Evolutionary conservation across 768 basidiomycete genomes (phyloP).

Genomic region (Ramaria rubella): DNA sequence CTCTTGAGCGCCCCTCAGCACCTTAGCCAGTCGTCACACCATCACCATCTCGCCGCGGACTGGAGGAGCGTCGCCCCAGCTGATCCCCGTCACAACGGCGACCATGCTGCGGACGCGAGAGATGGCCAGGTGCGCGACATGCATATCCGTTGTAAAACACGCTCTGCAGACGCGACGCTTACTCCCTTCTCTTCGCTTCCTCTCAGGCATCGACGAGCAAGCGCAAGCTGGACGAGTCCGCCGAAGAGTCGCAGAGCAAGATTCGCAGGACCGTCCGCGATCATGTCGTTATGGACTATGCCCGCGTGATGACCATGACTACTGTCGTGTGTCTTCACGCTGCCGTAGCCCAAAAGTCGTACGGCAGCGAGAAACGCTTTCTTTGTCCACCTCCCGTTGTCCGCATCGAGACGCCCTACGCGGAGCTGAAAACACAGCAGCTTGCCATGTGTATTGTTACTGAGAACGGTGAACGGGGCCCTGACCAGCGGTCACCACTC

Average conservation of each 20-base stretch:
- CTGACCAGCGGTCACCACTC: slow-evolving; percentile 76
- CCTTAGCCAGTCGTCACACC: too few species aligned
- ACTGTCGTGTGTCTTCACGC: slow-evolving; percentile 88
- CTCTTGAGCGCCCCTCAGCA: slow-evolving; percentile 32
- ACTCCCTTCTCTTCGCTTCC: not conserved
- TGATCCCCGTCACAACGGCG: slow-evolving; percentile 2
- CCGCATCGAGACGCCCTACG: slow-evolving; percentile 82
- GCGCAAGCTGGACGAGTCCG: slow-evolving; percentile 65
- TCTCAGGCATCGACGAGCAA: slow-evolving; percentile 45
- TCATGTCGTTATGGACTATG: slow-evolving; percentile 69
- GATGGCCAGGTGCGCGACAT: slow-evolving; percentile 6
- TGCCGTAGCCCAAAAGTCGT: slow-evolving; percentile 92
- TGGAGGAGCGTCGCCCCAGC: not conserved
- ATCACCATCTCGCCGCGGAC: not conserved
- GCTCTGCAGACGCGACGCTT: not conserved
- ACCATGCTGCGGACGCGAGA: not conserved
- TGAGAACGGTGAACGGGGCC: slow-evolving; percentile 75
- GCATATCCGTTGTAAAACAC: not conserved
- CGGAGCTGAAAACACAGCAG: slow-evolving; percentile 75
- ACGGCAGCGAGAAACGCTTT: slow-evolving; percentile 92
- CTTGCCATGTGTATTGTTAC: slow-evolving; percentile 83
- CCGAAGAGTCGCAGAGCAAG: slow-evolving; percentile 59
- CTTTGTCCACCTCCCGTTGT: slow-evolving; percentile 91
- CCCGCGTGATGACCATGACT: slow-evolving; percentile 80
- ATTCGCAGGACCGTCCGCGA: slow-evolving; percentile 81